Base-by-base conservation (phyloP, 208 protist genomes). In the Crithidia sp. region DNA sequence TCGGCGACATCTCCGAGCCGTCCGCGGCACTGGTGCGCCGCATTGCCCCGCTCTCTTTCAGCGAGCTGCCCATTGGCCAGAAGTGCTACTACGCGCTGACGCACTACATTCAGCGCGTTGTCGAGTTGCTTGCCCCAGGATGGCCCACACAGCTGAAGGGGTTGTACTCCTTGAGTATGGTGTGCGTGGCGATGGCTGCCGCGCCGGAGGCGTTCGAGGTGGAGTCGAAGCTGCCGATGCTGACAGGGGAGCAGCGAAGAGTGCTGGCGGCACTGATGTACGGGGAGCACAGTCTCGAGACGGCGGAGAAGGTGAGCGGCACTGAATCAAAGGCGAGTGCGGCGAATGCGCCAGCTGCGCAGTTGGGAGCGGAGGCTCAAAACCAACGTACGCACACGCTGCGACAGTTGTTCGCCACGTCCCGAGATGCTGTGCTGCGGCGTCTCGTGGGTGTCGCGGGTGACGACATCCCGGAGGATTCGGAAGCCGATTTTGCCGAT, bases 41-140 rank as follows among this genome's bases (percentile, higher is more conserved):
- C 40, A 84, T 96, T 6, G 76, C 85, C 16, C 88, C 92, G 4
- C 85, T 89, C 58, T 68, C 70, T 13, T 92, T 93, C 67, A 74
- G 79, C n/a, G 84, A 86, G 58, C 73, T 95, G 19, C 8, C 86
- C n/a, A 52, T 65, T 7, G 44, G 60, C n/a, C 82, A 90, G 49
- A 90, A 88, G 67, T 81, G 83, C 59, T 95, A 90, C 70, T 95
- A 91, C 71, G 86, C 83, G 8, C 37, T 86, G 19, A 71, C 83
- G 58, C 89, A 92, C 63, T 91, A 82, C 69, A 28, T 90, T 28
- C 88, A 94, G 58, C 68, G 70, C 14, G 83, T 88, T 7, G 60
- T 93, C 39, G 77, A 91, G 64, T 54, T 80, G 17, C 80, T 91
- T 5, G 65, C 69, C 13, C 86, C 79, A 58, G 89, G 92, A 36